Percentiles rank a stretch among this genome's conserved stretches.
Evolutionary conservation across 352 stramenopile species (phyloP).

Genomic region (Globisporangium megalacanthum): DNA sequence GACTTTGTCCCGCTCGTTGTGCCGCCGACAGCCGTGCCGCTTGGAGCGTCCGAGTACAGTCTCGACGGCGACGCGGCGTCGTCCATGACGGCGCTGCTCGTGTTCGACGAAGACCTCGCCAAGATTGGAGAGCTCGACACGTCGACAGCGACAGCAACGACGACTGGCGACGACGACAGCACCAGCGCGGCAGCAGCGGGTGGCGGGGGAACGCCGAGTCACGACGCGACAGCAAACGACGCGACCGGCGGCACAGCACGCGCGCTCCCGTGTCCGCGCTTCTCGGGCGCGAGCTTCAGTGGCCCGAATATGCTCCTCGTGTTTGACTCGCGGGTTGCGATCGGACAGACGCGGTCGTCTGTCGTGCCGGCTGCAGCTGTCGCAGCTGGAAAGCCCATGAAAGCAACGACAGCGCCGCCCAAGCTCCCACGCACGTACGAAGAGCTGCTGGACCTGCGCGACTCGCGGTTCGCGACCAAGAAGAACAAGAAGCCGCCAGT

Average conservation of each 20-base stretch:
- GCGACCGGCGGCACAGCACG: slow-evolving; percentile 13
- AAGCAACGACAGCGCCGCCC: slow-evolving; percentile 24
- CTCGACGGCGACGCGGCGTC: slow-evolving; percentile 39
- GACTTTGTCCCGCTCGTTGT: slow-evolving; percentile 73
- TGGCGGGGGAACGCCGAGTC: background rate
- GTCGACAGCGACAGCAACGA: background rate
- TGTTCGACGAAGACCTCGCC: slow-evolving; percentile 67
- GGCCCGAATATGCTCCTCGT: slow-evolving; percentile 81
- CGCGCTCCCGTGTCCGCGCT: slow-evolving; percentile 62
- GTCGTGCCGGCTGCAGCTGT: slow-evolving; percentile 34
- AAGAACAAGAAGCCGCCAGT: slow-evolving; percentile 72
- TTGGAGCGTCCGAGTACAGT: slow-evolving; percentile 62
- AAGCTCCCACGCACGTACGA: slow-evolving; percentile 74
- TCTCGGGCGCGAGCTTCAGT: slow-evolving; percentile 78
- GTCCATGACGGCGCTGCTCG: slow-evolving; percentile 43
- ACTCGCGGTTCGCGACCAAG: slow-evolving; percentile 72
- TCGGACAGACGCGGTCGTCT: slow-evolving; percentile 57
- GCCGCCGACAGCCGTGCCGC: slow-evolving; percentile 47
- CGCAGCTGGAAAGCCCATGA: slow-evolving; percentile 47
- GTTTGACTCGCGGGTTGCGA: slow-evolving; percentile 79
- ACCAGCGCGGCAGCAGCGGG: background rate
- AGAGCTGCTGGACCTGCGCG: slow-evolving; percentile 62
- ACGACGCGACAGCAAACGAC: background rate
- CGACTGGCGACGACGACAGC: slow-evolving; percentile 12
- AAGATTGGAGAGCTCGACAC: slow-evolving; percentile 30